Conservation (phyloP, 2,329 filamentous ascomycete genomes). For the Aureobasidium melanogenum region DNA sequence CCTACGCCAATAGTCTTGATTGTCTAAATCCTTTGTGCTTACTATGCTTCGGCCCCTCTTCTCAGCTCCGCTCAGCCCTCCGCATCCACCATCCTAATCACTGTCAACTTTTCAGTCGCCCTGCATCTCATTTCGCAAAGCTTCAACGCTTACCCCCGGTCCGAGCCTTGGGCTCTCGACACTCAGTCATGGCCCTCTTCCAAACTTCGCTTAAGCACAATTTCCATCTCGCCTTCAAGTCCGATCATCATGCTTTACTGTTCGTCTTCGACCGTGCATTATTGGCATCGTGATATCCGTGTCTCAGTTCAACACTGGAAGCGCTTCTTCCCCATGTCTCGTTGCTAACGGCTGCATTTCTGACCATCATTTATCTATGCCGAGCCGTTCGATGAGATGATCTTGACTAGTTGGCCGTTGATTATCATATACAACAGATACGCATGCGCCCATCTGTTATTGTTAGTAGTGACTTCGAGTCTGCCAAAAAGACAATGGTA, state of each 20-base stretch:
- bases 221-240: background rate
- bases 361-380: background rate
- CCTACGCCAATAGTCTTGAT: background rate
- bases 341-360: background rate
- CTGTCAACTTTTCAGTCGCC: background rate
- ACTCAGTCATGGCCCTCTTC: background rate
- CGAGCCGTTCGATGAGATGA: background rate
- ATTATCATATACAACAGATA: background rate
- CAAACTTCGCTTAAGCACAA: background rate
- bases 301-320: background rate
- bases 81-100: too few relatives aligned
- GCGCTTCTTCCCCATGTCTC: background rate
- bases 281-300: background rate
- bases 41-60: background rate
- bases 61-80: background rate
- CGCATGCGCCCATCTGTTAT: background rate
- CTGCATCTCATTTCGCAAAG: slow-evolving; percentile 7
- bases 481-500: too few relatives aligned
- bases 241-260: background rate
- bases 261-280: background rate
- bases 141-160: slow-evolving; percentile 8
- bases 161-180: slow-evolving; percentile 3
- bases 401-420: background rate
- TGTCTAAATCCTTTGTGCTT: background rate
- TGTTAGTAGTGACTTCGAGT: background rate